Evolutionary conservation across 2,329 filamentous ascomycete genomes (phyloP).

Genomic region (Fonsecaea pugnacius): DNA sequence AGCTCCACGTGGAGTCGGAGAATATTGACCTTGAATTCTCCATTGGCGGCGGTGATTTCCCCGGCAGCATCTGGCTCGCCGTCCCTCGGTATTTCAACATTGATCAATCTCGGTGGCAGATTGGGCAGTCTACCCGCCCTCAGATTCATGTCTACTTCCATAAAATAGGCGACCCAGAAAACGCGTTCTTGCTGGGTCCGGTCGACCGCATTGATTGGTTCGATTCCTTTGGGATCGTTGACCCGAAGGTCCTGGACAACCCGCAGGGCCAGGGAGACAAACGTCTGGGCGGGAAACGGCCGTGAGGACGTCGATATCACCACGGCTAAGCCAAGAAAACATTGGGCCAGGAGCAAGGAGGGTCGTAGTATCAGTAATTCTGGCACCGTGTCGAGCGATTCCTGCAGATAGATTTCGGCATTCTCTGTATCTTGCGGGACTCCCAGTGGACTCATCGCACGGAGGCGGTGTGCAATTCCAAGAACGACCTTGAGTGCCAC

Average conservation of each 20-base stretch:
- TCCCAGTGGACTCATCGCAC: slow-evolving; percentile 94
- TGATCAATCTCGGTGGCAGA: slow-evolving; percentile 64
- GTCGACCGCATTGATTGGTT: slow-evolving; percentile 90
- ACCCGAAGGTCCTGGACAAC: slow-evolving; percentile 57
- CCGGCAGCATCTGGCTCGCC: slow-evolving; percentile 89
- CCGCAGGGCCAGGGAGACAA: slow-evolving; percentile 86
- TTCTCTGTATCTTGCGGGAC: slow-evolving; percentile 88
- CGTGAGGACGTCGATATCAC: slow-evolving; percentile 97
- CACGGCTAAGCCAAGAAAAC: slow-evolving; percentile 86
- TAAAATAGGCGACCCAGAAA: slow-evolving; percentile 74
- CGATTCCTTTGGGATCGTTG: slow-evolving; percentile 43
- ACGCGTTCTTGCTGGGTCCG: slow-evolving; percentile 83
- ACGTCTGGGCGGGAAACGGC: slow-evolving; percentile 86
- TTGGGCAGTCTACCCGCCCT: slow-evolving; percentile 21
- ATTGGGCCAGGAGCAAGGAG: slow-evolving; percentile 90
- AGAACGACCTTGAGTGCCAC: slow-evolving; percentile 90
- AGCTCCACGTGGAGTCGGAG: slow-evolving; percentile 92
- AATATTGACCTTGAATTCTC: slow-evolving; percentile 88
- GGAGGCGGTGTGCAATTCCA: slow-evolving; percentile 84
- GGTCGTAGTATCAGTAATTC: slow-evolving; percentile 94
- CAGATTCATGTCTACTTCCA: slow-evolving; percentile 63
- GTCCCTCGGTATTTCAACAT: slow-evolving; percentile 88
- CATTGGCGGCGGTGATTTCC: slow-evolving; percentile 84
- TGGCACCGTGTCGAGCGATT: slow-evolving; percentile 89
- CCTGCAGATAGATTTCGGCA: slow-evolving; percentile 93